These are phyloP conservation scores for Penicillium decumbens DNA, from an alignment of 2,329 filamentous ascomycete species.

Conservation along the genomic window DNA sequence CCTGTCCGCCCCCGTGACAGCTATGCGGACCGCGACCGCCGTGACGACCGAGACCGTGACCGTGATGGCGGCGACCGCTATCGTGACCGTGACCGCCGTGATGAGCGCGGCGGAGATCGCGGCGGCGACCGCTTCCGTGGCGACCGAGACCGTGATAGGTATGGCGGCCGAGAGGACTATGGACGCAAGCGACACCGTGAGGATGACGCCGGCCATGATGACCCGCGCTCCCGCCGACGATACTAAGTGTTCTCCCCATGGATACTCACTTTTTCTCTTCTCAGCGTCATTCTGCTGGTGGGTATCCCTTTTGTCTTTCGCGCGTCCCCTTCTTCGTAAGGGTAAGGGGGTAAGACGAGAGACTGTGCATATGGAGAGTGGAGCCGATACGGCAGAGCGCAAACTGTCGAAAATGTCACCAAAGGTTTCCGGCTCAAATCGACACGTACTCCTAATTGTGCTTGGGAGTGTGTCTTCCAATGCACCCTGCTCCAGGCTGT, in stretches of 20 bases:
- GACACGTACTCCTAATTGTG: background rate
- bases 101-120: slow-evolving; percentile 34
- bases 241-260: slow-evolving; percentile 44
- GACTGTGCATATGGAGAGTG: slow-evolving; percentile 21
- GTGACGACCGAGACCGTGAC: slow-evolving; percentile 39
- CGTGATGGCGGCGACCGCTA: slow-evolving; percentile 56
- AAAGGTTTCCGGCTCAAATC: background rate
- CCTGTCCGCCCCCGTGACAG: slow-evolving; percentile 67
- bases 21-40: slow-evolving; percentile 47
- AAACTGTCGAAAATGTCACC: background rate
- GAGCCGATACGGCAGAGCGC: slow-evolving; percentile 22
- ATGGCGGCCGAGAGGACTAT: slow-evolving; percentile 50
- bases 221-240: slow-evolving; percentile 59
- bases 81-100: slow-evolving; percentile 30
- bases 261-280: slow-evolving; percentile 16
- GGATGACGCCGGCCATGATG: slow-evolving; percentile 68
- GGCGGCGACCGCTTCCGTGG: slow-evolving; percentile 16
- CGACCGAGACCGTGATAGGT: slow-evolving; percentile 43
- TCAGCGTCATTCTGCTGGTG: slow-evolving; percentile 40
- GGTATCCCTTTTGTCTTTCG: slow-evolving; percentile 37
- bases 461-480: background rate
- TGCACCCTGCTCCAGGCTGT: background rate
- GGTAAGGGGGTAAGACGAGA: slow-evolving; percentile 37
- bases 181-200: slow-evolving; percentile 68
- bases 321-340: slow-evolving; percentile 25